Evolutionary conservation across 495 filamentous ascomycete species (phyloP), one percentile per base, ranked within the genome.

Genomic region (Aspergillus haitiensis): DNA sequence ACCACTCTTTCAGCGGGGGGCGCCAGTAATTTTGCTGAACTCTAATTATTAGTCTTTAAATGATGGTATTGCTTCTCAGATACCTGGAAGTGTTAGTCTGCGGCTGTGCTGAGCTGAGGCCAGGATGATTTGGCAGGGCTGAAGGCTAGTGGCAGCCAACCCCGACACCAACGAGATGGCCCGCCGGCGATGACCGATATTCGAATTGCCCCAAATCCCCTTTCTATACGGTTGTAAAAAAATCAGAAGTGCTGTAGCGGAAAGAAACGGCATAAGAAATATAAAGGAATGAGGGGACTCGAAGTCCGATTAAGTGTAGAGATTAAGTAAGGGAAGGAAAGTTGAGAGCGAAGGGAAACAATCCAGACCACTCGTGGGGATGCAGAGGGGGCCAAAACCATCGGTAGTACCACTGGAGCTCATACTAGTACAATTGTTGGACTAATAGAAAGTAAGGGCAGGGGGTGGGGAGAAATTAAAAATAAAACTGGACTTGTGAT

Each of bases 81-180:
- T 15, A 46, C 15, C n/a, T n/a, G n/a, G n/a, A 21, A 39, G 40
- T 56, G 55, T 40, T 58, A 55, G 63, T 58, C 63, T 59, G 58
- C 61, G 55, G 63, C 58, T 64, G 63, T 64, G 63, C 46, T 13
- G 50, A 54, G 50, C 42, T 53, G 51, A 40, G 48, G 50, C 50
- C 50, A 45, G n/a, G 48, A 36, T 35, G 33, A 32, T 45, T 33
- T 53, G 39, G 50, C 58, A 60, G 58, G 58, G 58, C 58, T 60
- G 58, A 60, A 57, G 49, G 35, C 31, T 21, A 32, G 8, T 54
- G 18, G 18, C 49, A 51, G 52, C 44, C 52, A 36, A 52, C 39
- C 50, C 0, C 49, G 31, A 32, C 40, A n/a, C 15, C 8, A 10
- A 11, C 21, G 5, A 7, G 27, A 33, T 21, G 27, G 13, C 35